Evolutionary conservation across 2,329 filamentous ascomycete genomes (phyloP), one percentile per base, ranked within the genome.

Genomic region (Didymella sp.): DNA sequence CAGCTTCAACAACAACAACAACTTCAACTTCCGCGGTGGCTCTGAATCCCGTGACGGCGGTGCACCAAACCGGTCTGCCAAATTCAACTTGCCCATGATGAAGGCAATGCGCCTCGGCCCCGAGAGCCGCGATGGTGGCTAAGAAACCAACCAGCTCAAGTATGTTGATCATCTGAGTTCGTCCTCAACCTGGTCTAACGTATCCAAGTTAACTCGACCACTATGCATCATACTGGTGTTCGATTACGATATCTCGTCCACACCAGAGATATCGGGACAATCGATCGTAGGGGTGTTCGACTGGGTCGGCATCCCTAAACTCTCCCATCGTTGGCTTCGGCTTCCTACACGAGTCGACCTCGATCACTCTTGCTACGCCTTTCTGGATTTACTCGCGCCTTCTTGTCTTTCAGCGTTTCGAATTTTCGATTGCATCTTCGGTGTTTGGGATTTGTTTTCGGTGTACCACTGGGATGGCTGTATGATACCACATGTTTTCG

Each of bases 61-160:
- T 24, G 67, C 71, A 31, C 72, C 70, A 11, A 67, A 67, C 50
- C 68, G 62, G 59, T 54, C 66, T 49, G 52, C 59, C 25, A 48
- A 49, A 58, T 55, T 56, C 55, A 61, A 61, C 27, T 54, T 62
- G 13, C 56, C 67, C 2, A 61, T 56, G 42, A 60, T 66, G 59
- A 60, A 61, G 17, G 45, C 49, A 19, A 69, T 56, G 60, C 56
- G 51, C 24, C 53, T 35, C 21, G 60, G 63, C 30, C 56, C 67
- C 4, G 63, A 73, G 48, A 69, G 70, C 4, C 65, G 73, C 27
- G 67, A 71, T 52, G 73, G 73, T 44, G 72, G 72, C 30, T 75
- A 73, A 70, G 33, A 31, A 8, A 24, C 43, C 44, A 6, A 12
- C 44, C 48, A 44, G 24, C 28, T 56, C 43, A 51, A 43, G 54